Evolutionary conservation across 1,139 yeast genomes (phyloP), one percentile per base, ranked within the genome.

Genomic region (Pichia terricola): DNA sequence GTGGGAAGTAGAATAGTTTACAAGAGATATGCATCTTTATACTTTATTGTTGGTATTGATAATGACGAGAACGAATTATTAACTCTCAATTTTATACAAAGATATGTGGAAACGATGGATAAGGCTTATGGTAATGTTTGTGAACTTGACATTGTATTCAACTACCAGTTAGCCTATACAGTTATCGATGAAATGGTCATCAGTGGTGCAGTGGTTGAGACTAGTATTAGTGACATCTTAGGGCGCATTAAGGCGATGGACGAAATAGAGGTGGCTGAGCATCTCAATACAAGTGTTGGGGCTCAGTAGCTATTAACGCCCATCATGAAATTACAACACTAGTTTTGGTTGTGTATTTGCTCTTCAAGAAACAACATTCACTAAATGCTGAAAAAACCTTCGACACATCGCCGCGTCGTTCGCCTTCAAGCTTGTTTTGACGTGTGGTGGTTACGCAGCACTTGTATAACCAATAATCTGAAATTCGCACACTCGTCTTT

Each of bases 31-130:
- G 98, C 98, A 0, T 86, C 96, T 42, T 68, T 91, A 45, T 91
- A 85, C 57, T 91, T 91, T 65, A 75, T 91, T 41, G 84, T 87
- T 39, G 96, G 96, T 0, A 77, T 89, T 39, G 89, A 83, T 37
- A 73, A 75, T 36, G 85, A 79, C 44, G 96, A 86, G 58, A 94
- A 94, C 60, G 98, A 91, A 61, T 71, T 94, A 53, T 66, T 87
- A 45, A 79, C 94, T 1, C 69, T 94, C 48, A 98, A 94, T 57
- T 70, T 84, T 31, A 81, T 94, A 43, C 98, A 94, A 60, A 71
- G 97, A 48, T 94, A 81, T 61, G 99, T 94, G 41, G 98, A 94
- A 63, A 88, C 86, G 55, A 87, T 91, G 95, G 99, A 91, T 68
- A 82, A 84, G 58, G 79, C 88, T 55, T 91, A 86, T 59, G 97